Base-by-base conservation (phyloP, 305 asterid species). In the Euphrasia arctica region DNA sequence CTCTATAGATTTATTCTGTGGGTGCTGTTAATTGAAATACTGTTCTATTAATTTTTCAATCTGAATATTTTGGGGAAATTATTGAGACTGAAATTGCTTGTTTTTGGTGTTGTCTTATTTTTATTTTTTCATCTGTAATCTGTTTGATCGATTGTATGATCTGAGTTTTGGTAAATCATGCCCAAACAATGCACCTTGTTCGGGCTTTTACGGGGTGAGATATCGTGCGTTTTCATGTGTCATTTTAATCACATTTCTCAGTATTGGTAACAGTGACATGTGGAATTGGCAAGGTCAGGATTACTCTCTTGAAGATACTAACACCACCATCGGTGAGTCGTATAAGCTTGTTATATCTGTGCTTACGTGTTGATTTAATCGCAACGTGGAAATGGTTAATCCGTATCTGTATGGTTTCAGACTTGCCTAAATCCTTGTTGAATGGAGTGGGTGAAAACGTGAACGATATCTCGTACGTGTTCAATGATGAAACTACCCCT, bases 281-380 rank as follows among this genome's bases (percentile, higher is more conserved):
- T 84, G 85, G 90, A 82, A 80, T 71, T 81, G 84, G 86, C 80
- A 80, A 72, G 48, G 80, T 28, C 75, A 77, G 59, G 79, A 65
- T 72, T 78, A 72, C 47, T 70, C 63, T 65, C 75, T 86, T 41
- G 81, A 78, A 76, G 87, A 78, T 32, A 63, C 22, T 28, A 63
- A 22, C 65, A 55, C 75, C 58, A 60, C 56, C 55, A 34, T 72
- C 54, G 92, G 93, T 77, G 52, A 75, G 82, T 39, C 74, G 50
- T 25, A n/a, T 0, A 8, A 4, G 47, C 63, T 32, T 43, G 62
- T 1, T 61, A 22, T 31, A 42, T 63, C 9, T 25, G 62, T 27
- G 15, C 22, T 18, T 18, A 60, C 51, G 9, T 12, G 12, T 14
- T 69, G 18, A 63, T 58, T 41, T 58, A 22, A 9, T 45, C 31